Evolutionary conservation across 441 rosid genomes (phyloP), one percentile per base, ranked within the genome.

Genomic region (Flueggea neowawraea): DNA sequence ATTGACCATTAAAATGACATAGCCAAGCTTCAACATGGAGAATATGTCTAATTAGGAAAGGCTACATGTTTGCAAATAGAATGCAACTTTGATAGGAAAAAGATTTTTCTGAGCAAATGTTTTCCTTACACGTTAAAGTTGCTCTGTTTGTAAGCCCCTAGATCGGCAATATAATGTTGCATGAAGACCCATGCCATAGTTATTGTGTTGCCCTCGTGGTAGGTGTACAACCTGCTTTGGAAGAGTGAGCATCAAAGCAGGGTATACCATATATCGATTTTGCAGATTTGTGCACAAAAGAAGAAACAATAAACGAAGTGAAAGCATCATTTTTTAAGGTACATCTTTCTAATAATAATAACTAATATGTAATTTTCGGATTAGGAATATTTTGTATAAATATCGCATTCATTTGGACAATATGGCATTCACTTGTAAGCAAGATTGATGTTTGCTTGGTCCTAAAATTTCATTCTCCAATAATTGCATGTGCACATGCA

Each of bases 11-110:
- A 90, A 64, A 95, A 90, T 66, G 99, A 95, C 72, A 95, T 95
- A 6, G 91, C 92, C 69, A 95, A 95, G 72, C 98, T 95, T 79
- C 97, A 88, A 73, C 95, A 92, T 8, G 98, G 99, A 16, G 99
- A 95, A 72, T 95, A 95, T 78, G 90, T 95, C 66, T 95, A 97
- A 52, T 68, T 95, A 50, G 99, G 99, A 72, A 95, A 88, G 91
- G 99, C 91, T 72, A 67, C 58, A n/a, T 69, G 50, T 41, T 16
- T 22, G 7, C 44, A 32, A n/a, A n/a, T 47, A 45, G 55, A 50
- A 50, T 32, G 22, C 31, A 17, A 36, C 51, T n/a, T n/a, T n/a
- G n/a, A n/a, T n/a, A n/a, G n/a, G 33, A 39, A 0, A 16, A 45
- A 33, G 5, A 16, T 14, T 58, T 52, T 41, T 62, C 54, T 51